A percentile compares a stretch with the other conserved stretches of the same genome.
Conservation (phyloP, 768 basidiomycete species). For the Podaxis carcinomalis region DNA sequence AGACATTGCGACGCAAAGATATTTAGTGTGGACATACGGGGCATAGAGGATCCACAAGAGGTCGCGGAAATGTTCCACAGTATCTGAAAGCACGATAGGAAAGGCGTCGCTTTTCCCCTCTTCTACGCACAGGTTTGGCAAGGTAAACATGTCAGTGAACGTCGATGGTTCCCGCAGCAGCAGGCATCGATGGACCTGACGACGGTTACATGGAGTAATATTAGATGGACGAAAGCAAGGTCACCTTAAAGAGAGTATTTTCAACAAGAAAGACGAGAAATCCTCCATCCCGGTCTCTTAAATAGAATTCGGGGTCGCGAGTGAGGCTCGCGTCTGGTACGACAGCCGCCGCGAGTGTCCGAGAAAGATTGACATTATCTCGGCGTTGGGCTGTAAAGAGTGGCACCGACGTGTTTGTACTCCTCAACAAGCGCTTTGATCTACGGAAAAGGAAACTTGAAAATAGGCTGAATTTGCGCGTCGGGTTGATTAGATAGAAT, state of each 20-base stretch:
- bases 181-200: constrained; percentile 42
- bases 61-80: constrained; percentile 41
- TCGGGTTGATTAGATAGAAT: constrained; percentile 32
- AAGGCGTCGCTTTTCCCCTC: constrained; percentile 26
- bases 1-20: not conserved
- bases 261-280: constrained; percentile 59
- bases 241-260: constrained; percentile 61
- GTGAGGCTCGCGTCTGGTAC: constrained; percentile 13
- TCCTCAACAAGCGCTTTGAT: constrained; percentile 25
- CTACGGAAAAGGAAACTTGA: constrained; percentile 26
- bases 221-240: constrained; percentile 10
- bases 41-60: constrained; percentile 48
- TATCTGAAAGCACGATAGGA: constrained; percentile 37
- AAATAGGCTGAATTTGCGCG: constrained; percentile 32
- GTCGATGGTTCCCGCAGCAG: constrained; percentile 38
- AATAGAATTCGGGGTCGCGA: constrained; percentile 31
- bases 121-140: constrained; percentile 23
- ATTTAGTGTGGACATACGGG: constrained; percentile 29
- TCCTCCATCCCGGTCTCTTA: constrained; percentile 35
- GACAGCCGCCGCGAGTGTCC: constrained; percentile 6
- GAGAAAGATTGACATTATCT: not conserved
- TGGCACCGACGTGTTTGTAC: not conserved
- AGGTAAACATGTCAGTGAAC: constrained; percentile 37
- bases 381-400: constrained; percentile 6
- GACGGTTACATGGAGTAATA: not conserved